Evolutionary conservation across 192 early-diverging fungal genomes (phyloP), one percentile per base, ranked within the genome.

Genomic region (Coemansia sp.): DNA sequence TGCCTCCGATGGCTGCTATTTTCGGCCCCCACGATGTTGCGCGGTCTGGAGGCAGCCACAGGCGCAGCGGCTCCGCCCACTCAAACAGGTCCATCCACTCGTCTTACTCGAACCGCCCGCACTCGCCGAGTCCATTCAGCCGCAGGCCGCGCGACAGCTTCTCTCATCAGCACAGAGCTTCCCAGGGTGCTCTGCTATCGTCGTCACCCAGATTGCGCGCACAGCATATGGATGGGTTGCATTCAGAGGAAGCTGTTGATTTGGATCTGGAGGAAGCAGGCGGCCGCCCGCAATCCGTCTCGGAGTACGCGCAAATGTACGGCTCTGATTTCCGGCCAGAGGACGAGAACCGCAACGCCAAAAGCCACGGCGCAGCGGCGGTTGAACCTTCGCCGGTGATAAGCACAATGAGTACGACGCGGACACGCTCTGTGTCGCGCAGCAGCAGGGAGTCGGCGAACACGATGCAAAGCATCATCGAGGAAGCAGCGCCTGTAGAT

Each of bases 351-450:
- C 18, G 35, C 21, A 6, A 20, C 18, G n/a, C 10, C 24, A 53
- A 9, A 7, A 26, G 24, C 11, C 8, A 2, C 2, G 23, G 51
- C 14, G 23, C 10, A 7, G 23, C 23, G 5, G 20, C 24, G 11
- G 24, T 12, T 26, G 51, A 59, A 2, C 44, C 20, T 36, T 72
- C 76, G 10, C 62, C 77, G 9, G 71, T 36, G 35, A 33, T 51
- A 16, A 63, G 71, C 44, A 68, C 44, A 41, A 41, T 51, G 33
- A 63, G 71, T 24, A 68, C 69, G 14, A 66, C 68, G 62, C 69
- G 69, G 21, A 75, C 78, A 9, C 72, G 78, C 11, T 75, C 78
- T 12, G 35, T 80, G 16, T 80, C 78, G 6, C 78, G 73, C 15
- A 80, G 72, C 66, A 80, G 72, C 58, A 59, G 62, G 18, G 78